Base-by-base conservation (phyloP, 1,284 basidiomycete genomes). In the Phaffia rhodozyma region DNA sequence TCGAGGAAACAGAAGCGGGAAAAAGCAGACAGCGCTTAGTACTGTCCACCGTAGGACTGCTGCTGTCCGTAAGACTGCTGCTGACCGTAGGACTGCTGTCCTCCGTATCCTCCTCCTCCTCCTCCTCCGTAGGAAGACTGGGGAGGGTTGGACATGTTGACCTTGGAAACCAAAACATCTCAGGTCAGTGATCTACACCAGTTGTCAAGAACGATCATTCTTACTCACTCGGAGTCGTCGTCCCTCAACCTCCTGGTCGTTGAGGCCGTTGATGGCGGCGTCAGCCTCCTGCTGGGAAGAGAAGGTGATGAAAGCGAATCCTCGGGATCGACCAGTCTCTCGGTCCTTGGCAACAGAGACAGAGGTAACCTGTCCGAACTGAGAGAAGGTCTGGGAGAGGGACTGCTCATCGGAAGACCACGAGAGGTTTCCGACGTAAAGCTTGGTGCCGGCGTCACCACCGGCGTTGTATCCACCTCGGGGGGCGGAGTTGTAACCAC, bases 241-340 rank as follows among this genome's bases (percentile, higher is more conserved):
- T 67, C 92, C 91, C 76, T 97, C 93, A 71, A 97, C 85, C 72
- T 94, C 90, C 72, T 88, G 84, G 75, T 97, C 93, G 79, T 97
- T 89, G 75, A 96, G 80, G 56, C 77, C 79, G 65, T 69, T 70
- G 74, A 96, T 94, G 63, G 92, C 91, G 67, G 80, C 80, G 59
- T 87, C 80, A 63, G 92, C 92, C 78, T 96, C 89, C 63, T 74
- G 72, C 68, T 75, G 68, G 65, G 69, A 75, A 72, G 78, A 78
- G 78, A 81, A 91, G 68, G 90, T 92, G 71, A 97, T 91, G 78
- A 96, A 96, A 68, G 92, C 92, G 77, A 97, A 97, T 74, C 92
- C 90, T 73, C 92, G 89, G 70, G 91, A 94, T 74, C 91, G 89
- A 70, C 90, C 89, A 68, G 92, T 94, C 75, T 94, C 91, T 74